Evolutionary conservation across 345 rosid species (phyloP).

Genomic region (Pistacia atlantica): DNA sequence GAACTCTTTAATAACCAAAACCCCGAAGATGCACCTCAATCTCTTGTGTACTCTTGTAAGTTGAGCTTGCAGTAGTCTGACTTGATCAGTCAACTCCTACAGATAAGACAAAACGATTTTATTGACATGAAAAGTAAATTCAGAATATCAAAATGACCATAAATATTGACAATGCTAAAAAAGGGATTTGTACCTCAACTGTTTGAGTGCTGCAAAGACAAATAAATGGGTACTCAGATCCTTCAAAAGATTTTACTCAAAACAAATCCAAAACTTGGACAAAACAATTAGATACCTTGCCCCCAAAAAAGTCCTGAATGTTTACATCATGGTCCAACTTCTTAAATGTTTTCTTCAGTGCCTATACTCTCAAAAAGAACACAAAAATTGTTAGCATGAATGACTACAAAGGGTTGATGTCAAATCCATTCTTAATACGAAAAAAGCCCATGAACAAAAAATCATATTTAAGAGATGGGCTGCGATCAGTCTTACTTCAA

Average conservation of each 20-base stretch:
- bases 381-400: slow-evolving; percentile 20
- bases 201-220: slow-evolving; percentile 63
- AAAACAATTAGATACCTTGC: slow-evolving; percentile 47
- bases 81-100: slow-evolving; percentile 73
- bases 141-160: slow-evolving; percentile 17
- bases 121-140: slow-evolving; percentile 3
- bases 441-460: slow-evolving; percentile 11
- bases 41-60: slow-evolving; percentile 69
- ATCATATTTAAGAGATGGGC: slow-evolving; percentile 8
- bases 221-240: slow-evolving; percentile 30
- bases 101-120: slow-evolving; percentile 23
- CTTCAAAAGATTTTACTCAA: slow-evolving; percentile 12
- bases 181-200: slow-evolving; percentile 55
- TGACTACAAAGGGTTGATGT: not conserved
- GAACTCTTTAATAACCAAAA: slow-evolving; percentile 21
- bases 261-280: slow-evolving; percentile 9
- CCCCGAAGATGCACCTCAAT: slow-evolving; percentile 60
- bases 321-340: slow-evolving; percentile 91
- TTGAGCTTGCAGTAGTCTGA: slow-evolving; percentile 56
- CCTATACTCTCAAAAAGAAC: slow-evolving; percentile 50
- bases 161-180: not conserved
- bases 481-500: slow-evolving; percentile 64
- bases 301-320: slow-evolving; percentile 76
- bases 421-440: slow-evolving; percentile 16
- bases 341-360: slow-evolving; percentile 86